Evolutionary conservation across 495 filamentous ascomycete species (phyloP), one percentile per base, ranked within the genome.

Genomic region (Penicillium odoratum): DNA sequence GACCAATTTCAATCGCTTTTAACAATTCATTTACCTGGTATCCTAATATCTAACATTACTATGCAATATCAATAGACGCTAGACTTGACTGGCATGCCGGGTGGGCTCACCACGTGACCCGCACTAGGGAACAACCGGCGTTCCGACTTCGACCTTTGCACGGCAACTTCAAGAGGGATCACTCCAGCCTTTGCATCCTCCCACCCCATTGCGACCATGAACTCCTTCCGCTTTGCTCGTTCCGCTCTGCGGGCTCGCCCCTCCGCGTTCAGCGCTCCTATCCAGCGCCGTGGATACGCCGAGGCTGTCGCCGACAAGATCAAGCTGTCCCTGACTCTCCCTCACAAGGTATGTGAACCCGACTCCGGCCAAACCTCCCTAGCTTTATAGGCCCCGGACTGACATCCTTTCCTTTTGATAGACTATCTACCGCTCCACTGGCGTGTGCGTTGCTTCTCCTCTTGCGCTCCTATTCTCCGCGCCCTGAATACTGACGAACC

Each of bases 221-320:
- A 90, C 83, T 86, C 89, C 71, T 78, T 97, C 77, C 91, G 93
- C 71, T 82, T 96, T 74, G 88, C 90, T 78, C 88, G 93, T 76
- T 83, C 86, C 73, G 93, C 91, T 74, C 83, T 95, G 71, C 81
- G 91, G 74, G 86, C 83, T 63, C 87, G 88, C 68, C 85, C 92
- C 68, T 76, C 84, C 70, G 77, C 85, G 69, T 72, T 89, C 72
- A 82, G 84, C 73, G 76, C 83, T 55, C 84, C 89, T 68, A 58
- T 91, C 60, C 88, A 88, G 80, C 88, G 90, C 75, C 87, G 94
- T 79, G 85, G 85, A 63, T 99, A 98, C 73, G 95, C 94, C 62
- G 95, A 98, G 69, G 93, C 92, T 61, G 91, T 93, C 63, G 78
- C 88, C 66, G 92, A 96, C 83, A 88, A 97, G 87, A 96, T 99